Evolutionary conservation across 2,329 filamentous ascomycete genomes (phyloP), one percentile per base, ranked within the genome.

Genomic region (Phialemoniopsis sp.): DNA sequence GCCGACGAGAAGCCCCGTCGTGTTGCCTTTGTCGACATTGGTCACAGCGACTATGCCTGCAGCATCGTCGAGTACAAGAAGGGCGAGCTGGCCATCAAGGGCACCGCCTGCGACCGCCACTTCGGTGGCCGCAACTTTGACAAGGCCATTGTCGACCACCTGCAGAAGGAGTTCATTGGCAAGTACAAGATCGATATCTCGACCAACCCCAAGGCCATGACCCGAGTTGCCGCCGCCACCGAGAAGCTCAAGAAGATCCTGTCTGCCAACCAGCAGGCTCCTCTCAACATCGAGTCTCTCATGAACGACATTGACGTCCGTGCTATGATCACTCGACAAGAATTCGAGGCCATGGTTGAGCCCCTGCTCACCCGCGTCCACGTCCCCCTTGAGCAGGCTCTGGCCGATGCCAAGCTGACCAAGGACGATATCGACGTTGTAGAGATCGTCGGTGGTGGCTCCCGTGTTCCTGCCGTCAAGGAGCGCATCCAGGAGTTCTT

Each of bases 241-340:
- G 93, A 98, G 78, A 96, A 95, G 78, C 72, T 95, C 61, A 98
- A 98, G 84, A 97, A 97, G 82, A 84, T 97, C 40, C 75, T 98
- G 41, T 97, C 91, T 29, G 93, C 93, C 61, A 97, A 97, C 72
- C 86, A 90, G 53, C 79, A 86, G 59, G 89, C 91, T 14, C 89
- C 91, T 36, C 68, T 98, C 64, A 97, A 90, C 76, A 94, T 98
- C 57, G 93, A 98, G 73, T 96, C 90, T 29, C 75, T 98, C 53
- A 97, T 98, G 90, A 94, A 97, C 67, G 93, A 98, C 62, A 73
- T 95, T 46, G 93, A 98, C 62, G 93, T 95, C 29, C 80, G 80
- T 39, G 74, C 85, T 44, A 85, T 95, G 77, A 77, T 98, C 58
- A 96, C 91, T 63, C 86, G 93, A 48, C 87, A 95, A 59, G 91